These are phyloP conservation scores for Aspergillus cavernicola DNA, from an alignment of 495 filamentous ascomycete genomes.

Conservation along the genomic window DNA sequence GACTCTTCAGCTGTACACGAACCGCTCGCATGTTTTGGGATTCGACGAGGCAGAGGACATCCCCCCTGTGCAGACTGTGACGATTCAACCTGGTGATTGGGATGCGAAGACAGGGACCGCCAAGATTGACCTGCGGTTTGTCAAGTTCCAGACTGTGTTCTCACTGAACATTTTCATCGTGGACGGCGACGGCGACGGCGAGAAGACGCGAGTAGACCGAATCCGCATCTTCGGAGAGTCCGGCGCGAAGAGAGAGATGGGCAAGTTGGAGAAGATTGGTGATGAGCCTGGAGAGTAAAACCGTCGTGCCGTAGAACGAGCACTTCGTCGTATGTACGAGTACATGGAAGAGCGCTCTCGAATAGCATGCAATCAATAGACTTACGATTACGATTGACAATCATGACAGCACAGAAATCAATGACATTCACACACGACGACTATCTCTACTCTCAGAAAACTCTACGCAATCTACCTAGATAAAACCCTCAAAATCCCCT, in stretches of 20 bases:
- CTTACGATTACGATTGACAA: not conserved
- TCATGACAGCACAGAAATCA: not conserved
- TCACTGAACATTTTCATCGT: conserved; percentile 85
- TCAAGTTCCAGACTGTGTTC: conserved; percentile 93
- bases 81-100: conserved; percentile 75
- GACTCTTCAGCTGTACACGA: conserved; percentile 78
- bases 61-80: conserved; percentile 69
- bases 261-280: conserved; percentile 92
- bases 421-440: not conserved
- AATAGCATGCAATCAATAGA: not conserved
- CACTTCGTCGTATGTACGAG: too few species aligned
- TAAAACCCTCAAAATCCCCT: not conserved
- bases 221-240: conserved; percentile 83
- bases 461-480: not conserved
- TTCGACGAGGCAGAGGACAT: conserved; percentile 95
- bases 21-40: conserved; percentile 80
- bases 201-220: conserved; percentile 84
- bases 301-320: too few species aligned
- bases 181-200: conserved; percentile 79
- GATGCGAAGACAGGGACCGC: conserved; percentile 80
- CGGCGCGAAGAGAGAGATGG: conserved; percentile 89
- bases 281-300: conserved; percentile 67
- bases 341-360: too few species aligned
- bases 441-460: too few species aligned
- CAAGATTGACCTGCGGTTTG: conserved; percentile 78